phyloP scores from a whole-genome alignment of 768 basidiomycete genomes.

The Tricholomella constricta region DNA sequence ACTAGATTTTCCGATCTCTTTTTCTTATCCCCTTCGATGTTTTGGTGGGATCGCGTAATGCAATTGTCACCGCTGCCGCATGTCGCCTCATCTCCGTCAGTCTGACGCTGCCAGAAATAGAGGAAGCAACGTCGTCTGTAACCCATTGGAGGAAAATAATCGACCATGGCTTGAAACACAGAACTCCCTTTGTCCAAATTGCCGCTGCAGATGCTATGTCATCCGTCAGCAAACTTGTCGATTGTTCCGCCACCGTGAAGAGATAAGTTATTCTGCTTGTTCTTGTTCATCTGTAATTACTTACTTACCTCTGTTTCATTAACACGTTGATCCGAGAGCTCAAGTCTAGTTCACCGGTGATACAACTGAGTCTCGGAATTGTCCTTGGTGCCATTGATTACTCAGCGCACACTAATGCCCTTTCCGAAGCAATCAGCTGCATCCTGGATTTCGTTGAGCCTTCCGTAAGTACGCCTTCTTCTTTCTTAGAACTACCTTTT shows the following conservation, averaged over 20 bases:
- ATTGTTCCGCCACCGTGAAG: constrained; percentile 61
- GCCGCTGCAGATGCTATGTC: constrained; percentile 73
- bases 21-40: constrained; percentile 55
- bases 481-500: constrained; percentile 9
- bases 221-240: constrained; percentile 65
- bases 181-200: constrained; percentile 65
- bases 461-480: constrained; percentile 41
- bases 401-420: constrained; percentile 50
- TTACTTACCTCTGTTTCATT: constrained; percentile 5
- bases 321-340: constrained; percentile 68
- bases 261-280: constrained; percentile 62
- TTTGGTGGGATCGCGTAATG: constrained; percentile 66
- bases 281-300: constrained; percentile 13
- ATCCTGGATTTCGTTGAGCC: constrained; percentile 61
- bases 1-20: constrained; percentile 69
- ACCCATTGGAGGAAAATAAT: constrained; percentile 71
- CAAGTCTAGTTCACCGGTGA: constrained; percentile 44
- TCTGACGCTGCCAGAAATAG: constrained; percentile 59
- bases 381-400: constrained; percentile 74
- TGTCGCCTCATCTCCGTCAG: constrained; percentile 70
- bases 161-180: constrained; percentile 72
- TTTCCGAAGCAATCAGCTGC: constrained; percentile 56
- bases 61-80: constrained; percentile 68
- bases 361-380: constrained; percentile 76
- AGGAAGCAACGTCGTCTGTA: constrained; percentile 41